Percentiles rank a stretch among this genome's conserved stretches.
Evolutionary conservation across 352 stramenopile species (phyloP).

Genomic region (Plasmopara muralis): DNA sequence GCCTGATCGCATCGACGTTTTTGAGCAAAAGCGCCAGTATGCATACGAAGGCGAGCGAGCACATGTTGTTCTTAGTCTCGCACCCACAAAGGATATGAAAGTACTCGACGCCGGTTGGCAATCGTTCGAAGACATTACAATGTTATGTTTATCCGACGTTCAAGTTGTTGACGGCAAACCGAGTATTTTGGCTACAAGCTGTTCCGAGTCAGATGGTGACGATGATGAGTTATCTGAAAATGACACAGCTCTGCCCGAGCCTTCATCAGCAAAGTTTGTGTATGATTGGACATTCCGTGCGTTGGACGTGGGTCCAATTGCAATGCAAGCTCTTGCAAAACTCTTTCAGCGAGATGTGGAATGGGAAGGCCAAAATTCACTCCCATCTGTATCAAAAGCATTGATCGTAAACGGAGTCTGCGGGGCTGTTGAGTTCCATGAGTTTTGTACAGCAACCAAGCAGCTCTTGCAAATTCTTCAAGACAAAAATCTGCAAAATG

Average conservation of each 20-base stretch:
- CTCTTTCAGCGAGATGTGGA: constrained; percentile 1
- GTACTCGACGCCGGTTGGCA: constrained; percentile 11
- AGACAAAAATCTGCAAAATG: neutral
- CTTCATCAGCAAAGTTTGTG: constrained; percentile 17
- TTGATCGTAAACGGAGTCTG: constrained; percentile 48
- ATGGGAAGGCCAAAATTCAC: neutral
- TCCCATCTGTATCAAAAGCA: neutral
- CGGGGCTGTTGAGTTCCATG: constrained; percentile 45
- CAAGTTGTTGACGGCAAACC: constrained; percentile 17
- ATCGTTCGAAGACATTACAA: constrained; percentile 17
- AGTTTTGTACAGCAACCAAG: constrained; percentile 40
- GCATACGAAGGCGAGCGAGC: constrained; percentile 40
- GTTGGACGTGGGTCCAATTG: constrained; percentile 56
- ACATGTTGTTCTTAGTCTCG: constrained; percentile 23
- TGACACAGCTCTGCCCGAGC: neutral
- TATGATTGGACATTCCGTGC: constrained; percentile 54
- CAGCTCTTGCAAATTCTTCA: constrained; percentile 17
- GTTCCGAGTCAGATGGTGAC: constrained; percentile 20
- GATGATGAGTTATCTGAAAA: constrained; percentile 27
- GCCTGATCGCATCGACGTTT: constrained; percentile 27
- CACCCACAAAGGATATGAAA: neutral
- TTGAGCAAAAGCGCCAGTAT: constrained; percentile 17
- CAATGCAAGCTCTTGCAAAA: constrained; percentile 30
- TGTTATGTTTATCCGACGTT: constrained; percentile 16
- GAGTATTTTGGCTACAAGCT: constrained; percentile 20